Evolutionary conservation across 2,329 filamentous ascomycete genomes (phyloP), one percentile per base, ranked within the genome.

Genomic region (Lasiodiplodia sp.): DNA sequence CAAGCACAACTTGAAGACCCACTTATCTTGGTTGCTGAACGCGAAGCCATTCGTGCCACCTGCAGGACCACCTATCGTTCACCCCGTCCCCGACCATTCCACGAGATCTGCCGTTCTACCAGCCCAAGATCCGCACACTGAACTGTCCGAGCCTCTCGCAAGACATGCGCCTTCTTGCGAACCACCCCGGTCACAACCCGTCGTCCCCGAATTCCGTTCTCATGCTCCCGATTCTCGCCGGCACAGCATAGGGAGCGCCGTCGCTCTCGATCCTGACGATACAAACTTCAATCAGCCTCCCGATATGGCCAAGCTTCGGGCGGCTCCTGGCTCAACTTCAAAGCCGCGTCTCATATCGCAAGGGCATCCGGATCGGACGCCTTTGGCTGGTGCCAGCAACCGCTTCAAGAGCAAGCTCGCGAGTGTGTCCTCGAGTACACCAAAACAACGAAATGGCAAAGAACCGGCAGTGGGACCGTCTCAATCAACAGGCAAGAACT

Each of bases 1-100:
- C 79, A 75, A 75, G 72, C 79, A 85, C 75, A 86, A 86, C 71
- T 76, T 85, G 70, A 76, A 74, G 69, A 79, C 80, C 74, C 83
- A 86, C 72, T 76, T 86, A 70, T 77, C 77, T 70, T 86, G 84
- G 84, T 77, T 86, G 75, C 74, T 84, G 68, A 74, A 73, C 71
- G 77, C 78, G 70, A 83, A 81, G 73, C 82, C 83, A 52, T 82
- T 82, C 71, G 70, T 84, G 58, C 82, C 83, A n/a, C 72, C 76
- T 34, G 52, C 57, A 6, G 63, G 31, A 11, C 68, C 25, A 18
- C 52, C 53, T 44, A 40, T 55, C 28, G 47, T 53, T 16, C 51
- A 38, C n/a, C 37, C 62, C 16, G 16, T 10, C 14, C 1, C 23
- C 11, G 57, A 63, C 11, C 18, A 11, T n/a, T 49, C 49, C 16